These are phyloP conservation scores for Cladophialophora chaetospira DNA, from an alignment of 2,329 filamentous ascomycete genomes.

Conservation along the genomic window DNA sequence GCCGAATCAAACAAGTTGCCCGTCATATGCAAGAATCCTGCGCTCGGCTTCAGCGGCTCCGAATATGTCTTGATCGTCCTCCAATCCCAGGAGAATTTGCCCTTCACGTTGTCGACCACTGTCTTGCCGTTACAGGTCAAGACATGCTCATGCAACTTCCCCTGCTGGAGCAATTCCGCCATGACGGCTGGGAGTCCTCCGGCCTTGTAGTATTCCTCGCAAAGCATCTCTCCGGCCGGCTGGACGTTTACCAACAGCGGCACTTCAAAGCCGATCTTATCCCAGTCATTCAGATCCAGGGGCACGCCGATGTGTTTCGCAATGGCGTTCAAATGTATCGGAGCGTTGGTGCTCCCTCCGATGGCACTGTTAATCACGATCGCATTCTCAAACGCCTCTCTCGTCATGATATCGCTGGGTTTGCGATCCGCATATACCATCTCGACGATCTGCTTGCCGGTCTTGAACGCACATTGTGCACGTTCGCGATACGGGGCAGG, in stretches of 20 bases:
- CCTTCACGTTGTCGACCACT: conserved; percentile 47
- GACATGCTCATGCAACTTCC: conserved; percentile 47
- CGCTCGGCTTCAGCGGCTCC: conserved; percentile 52
- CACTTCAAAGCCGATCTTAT: conserved; percentile 52
- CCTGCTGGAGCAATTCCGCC: conserved; percentile 54
- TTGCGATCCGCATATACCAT: conserved; percentile 54
- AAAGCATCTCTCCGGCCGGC: conserved; percentile 55
- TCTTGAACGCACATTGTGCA: conserved; percentile 52
- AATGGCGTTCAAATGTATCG: conserved; percentile 58
- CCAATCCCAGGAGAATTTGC: conserved; percentile 54
- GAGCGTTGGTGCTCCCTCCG: conserved; percentile 59
- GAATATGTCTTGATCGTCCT: conserved; percentile 49
- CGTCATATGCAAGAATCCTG: conserved; percentile 54
- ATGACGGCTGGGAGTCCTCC: conserved; percentile 57
- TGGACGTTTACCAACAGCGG: conserved; percentile 59
- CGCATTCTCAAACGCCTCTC: conserved; percentile 59
- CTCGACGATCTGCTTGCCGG: conserved; percentile 53
- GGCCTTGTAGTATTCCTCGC: conserved; percentile 58
- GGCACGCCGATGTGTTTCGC: conserved; percentile 57
- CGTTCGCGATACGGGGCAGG: conserved; percentile 54
- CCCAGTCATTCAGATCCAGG: conserved; percentile 57
- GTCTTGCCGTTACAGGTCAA: conserved; percentile 53
- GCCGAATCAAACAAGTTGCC: conserved; percentile 55
- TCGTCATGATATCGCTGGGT: conserved; percentile 58
- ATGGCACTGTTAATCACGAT: conserved; percentile 59